Conservation (phyloP, 208 protist species). For the Trypanosoma rangeli region DNA sequence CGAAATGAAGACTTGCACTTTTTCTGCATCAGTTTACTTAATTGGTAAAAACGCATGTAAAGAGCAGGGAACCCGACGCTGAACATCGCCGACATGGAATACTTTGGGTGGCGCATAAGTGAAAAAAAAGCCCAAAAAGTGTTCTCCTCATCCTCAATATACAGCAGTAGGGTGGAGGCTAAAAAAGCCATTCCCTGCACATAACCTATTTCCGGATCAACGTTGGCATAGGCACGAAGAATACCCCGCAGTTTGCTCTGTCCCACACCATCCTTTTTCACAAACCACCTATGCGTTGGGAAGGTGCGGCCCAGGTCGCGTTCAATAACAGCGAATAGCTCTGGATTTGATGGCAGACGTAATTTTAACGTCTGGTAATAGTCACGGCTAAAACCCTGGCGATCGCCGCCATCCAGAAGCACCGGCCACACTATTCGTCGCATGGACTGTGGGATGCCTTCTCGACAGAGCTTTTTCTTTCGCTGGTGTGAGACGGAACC, state of each 20-base stretch:
- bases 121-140: constrained; percentile 85
- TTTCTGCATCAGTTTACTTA: constrained; percentile 59
- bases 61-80: constrained; percentile 76
- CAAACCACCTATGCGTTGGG: constrained; percentile 79
- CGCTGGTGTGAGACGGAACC: constrained; percentile 10
- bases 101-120: constrained; percentile 75
- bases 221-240: constrained; percentile 77
- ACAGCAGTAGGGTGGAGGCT: constrained; percentile 74
- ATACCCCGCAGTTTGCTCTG: constrained; percentile 70
- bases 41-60: constrained; percentile 62
- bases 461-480: constrained; percentile 69
- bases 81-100: constrained; percentile 65
- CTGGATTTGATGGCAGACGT: constrained; percentile 25
- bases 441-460: constrained; percentile 63
- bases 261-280: constrained; percentile 30
- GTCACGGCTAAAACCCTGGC: constrained; percentile 18
- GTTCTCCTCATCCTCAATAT: constrained; percentile 79
- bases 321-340: constrained; percentile 67
- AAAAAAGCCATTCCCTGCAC: constrained; percentile 93
- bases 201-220: constrained; percentile 79
- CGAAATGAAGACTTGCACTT: constrained; percentile 45
- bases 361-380: constrained; percentile 38
- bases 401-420: constrained; percentile 46
- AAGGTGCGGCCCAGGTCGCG: constrained; percentile 87
- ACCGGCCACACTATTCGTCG: constrained; percentile 65